Conservation (phyloP, 768 basidiomycete species). For the Cubamyces sp. region DNA sequence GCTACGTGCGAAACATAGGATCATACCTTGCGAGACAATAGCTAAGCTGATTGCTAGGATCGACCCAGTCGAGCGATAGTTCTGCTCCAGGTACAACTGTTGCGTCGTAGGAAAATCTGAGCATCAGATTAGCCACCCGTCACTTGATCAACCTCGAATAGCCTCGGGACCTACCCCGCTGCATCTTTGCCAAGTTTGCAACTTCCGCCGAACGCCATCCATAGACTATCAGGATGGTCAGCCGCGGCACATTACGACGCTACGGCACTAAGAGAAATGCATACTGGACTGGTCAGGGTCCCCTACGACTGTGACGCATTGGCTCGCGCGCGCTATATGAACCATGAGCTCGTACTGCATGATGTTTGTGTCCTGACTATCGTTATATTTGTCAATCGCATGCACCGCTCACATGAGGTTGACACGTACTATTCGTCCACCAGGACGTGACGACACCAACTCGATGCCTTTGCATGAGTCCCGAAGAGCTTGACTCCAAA, state of each 20-base stretch:
- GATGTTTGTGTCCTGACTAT: slow-evolving; percentile 78
- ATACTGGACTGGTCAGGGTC: slow-evolving; percentile 90
- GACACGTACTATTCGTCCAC: slow-evolving; percentile 80
- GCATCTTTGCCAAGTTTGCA: slow-evolving; percentile 75
- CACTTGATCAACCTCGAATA: background rate
- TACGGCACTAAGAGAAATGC: slow-evolving; percentile 15
- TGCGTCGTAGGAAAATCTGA: slow-evolving; percentile 66
- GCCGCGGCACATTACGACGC: background rate
- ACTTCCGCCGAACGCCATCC: slow-evolving; percentile 87
- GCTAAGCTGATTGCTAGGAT: slow-evolving; percentile 76
- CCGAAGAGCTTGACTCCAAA: slow-evolving; percentile 71
- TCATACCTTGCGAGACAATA: slow-evolving; percentile 78
- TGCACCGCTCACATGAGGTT: background rate
- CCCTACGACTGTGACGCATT: slow-evolving; percentile 79
- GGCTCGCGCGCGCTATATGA: slow-evolving; percentile 54
- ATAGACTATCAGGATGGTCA: slow-evolving; percentile 53
- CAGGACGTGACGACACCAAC: slow-evolving; percentile 70
- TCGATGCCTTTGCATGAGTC: slow-evolving; percentile 49
- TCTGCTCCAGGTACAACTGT: slow-evolving; percentile 81
- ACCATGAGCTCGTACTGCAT: slow-evolving; percentile 84
- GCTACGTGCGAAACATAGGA: background rate
- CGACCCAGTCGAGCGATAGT: slow-evolving; percentile 82
- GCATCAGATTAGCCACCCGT: slow-evolving; percentile 1
- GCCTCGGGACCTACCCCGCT: slow-evolving; percentile 46
- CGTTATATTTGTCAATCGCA: background rate